A percentile compares a stretch with the other conserved stretches of the same genome.
These are phyloP conservation scores for Dactylis glomerata DNA, from an alignment of 176 grass and related monocot genomes.

Conservation along the genomic window DNA sequence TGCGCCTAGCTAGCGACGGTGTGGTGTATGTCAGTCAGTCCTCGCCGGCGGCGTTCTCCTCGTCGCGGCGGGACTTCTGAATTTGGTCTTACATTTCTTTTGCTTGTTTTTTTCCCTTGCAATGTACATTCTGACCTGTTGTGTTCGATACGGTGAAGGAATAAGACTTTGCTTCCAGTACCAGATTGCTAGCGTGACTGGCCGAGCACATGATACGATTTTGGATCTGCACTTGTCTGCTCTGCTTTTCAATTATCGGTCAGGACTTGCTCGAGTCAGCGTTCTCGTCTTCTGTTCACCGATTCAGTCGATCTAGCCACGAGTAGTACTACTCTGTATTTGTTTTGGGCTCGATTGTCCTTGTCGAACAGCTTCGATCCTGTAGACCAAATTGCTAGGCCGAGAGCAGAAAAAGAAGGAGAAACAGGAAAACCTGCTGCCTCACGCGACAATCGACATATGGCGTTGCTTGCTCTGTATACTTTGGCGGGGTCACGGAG, in stretches of 20 bases:
- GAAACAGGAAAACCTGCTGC: too few species aligned
- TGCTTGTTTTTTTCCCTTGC: neutral
- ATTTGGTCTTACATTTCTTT: neutral
- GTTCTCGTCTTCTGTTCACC: neutral
- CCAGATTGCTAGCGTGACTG: neutral
- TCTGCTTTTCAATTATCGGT: neutral
- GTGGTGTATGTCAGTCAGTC: neutral
- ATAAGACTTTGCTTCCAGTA: neutral
- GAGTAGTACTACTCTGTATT: too few species aligned
- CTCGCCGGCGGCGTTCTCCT: neutral
- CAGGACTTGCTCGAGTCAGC: neutral
- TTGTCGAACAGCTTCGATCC: too few species aligned
- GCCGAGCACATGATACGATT: neutral
- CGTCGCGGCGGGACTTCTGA: neutral
- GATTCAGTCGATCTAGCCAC: neutral
- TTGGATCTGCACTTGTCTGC: too few species aligned
- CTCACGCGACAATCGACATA: too few species aligned
- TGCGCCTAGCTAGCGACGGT: neutral
- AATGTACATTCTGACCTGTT: conserved; percentile 11
- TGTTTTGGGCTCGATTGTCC: too few species aligned
- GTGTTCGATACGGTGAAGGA: neutral
- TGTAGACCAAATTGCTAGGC: too few species aligned
- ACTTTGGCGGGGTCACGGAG: too few species aligned
- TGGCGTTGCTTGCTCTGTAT: too few species aligned
- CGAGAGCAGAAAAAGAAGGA: too few species aligned